A percentile compares a stretch with the other conserved stretches of the same genome.
Evolutionary conservation across 73 alveolate species (phyloP).

Genomic region (Paramecium bursaria): DNA sequence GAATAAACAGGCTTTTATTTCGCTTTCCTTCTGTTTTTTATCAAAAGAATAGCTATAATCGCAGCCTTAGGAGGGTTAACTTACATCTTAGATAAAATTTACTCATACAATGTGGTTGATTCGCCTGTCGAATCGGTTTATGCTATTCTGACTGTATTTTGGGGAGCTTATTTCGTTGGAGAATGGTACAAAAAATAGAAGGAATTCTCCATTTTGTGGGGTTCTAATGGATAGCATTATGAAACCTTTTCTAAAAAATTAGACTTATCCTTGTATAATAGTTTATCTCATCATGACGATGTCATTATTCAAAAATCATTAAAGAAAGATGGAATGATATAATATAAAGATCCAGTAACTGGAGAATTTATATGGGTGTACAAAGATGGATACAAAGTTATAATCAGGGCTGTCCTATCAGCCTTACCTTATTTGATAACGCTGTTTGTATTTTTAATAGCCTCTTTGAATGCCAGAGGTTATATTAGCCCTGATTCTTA

Average conservation of each 20-base stretch:
- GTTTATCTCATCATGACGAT: constrained; percentile 14
- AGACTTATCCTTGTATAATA: background rate
- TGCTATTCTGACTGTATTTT: constrained; percentile 49
- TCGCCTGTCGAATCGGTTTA: constrained; percentile 68
- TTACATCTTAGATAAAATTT: constrained; percentile 21
- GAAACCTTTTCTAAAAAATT: background rate
- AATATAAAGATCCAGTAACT: constrained; percentile 18
- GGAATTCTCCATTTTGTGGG: constrained; percentile 16
- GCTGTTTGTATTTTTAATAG: constrained; percentile 23
- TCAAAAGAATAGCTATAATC: constrained; percentile 22
- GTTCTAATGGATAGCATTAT: constrained; percentile 12
- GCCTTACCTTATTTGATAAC: constrained; percentile 38
- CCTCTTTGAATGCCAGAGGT: constrained; percentile 62
- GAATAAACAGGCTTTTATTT: constrained; percentile 62
- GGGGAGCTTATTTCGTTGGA: constrained; percentile 66
- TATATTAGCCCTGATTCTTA: constrained; percentile 40
- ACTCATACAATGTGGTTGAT: constrained; percentile 30
- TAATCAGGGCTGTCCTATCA: background rate
- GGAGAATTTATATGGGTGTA: constrained; percentile 4
- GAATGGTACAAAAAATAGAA: constrained; percentile 39
- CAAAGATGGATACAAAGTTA: background rate
- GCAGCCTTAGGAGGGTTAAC: constrained; percentile 47
- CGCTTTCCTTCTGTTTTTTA: constrained; percentile 57
- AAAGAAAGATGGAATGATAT: background rate
- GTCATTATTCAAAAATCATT: background rate